Evolutionary conservation across 495 filamentous ascomycete species (phyloP), one percentile per base, ranked within the genome.

Genomic region (Rhizodiscina lignyota): DNA sequence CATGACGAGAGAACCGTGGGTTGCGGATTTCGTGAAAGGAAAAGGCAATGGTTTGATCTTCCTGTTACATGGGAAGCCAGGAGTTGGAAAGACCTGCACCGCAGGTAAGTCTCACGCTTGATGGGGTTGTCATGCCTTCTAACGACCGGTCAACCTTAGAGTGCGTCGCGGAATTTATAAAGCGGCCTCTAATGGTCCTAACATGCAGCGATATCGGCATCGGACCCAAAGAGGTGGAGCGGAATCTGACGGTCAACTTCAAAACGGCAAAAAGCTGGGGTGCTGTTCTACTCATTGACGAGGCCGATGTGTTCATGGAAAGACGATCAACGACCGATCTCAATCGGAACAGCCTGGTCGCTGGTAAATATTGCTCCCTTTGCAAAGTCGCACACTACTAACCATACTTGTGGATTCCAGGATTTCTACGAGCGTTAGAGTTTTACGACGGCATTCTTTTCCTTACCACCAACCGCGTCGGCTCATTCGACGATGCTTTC

Each of bases 291-390:
- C 53, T 76, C 0, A 45, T 74, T 0, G 70, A 74, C 36, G 67
- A 76, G 48, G 66, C 63, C 1, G 69, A 73, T 32, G 56, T 74
- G 1, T 76, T 73, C 37, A 52, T 75, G 0, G 54, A 60, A n/a
- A 45, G 60, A 38, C 54, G 70, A 8, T 42, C 28, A 0, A 40
- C 47, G 16, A 33, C 28, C 6, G 61, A 72, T 28, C 30, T 71
- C 0, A 18, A 59, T 4, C 52, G 66, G 2, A 74, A 76, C 30
- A 59, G 53, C 5, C 43, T 72, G 0, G 64, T 72, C 0, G 59
- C 59, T 15, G 56, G 24, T 27, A 27, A 27, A 13, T 8, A 13
- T 8, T 8, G 13, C 8, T 27, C 8, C 13, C 8, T 8, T 27
- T 8, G 13, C 13, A 27, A n/a, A n/a, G n/a, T n/a, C n/a, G n/a